Base-by-base conservation (phyloP, 2,329 filamentous ascomycete species). In the Seiridium unicorne region DNA sequence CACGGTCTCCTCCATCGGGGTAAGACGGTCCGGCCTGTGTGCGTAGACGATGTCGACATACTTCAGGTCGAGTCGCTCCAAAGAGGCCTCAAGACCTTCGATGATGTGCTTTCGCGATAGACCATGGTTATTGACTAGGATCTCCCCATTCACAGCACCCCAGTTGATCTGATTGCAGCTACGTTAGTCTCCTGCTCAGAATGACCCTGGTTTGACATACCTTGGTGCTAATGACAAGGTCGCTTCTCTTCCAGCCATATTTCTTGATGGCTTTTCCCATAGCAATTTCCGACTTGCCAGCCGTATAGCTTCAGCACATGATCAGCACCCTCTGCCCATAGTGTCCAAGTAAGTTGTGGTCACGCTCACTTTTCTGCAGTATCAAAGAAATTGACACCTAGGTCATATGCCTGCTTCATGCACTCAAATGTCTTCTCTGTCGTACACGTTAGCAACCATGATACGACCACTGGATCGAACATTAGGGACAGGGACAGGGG, bases 1-100 rank as follows among this genome's bases (percentile, higher is more conserved):
- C 44, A 91, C 87, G 2, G 83, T 86, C 76, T 91, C 88, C 72
- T 89, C 86, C 76, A 90, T 90, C 2, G 88, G 88, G 0, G 87
- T 90, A 51, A 84, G 77, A 7, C 85, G 81, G 70, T 91, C 89
- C 1, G 87, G 85, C 26, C 88, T 82, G 74, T 91, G 88, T 13
- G 88, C 87, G 68, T 88, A 89, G 65, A 91, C 80, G 48, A 90
- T 76, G 68, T 91, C 89, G 44, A 91, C 87, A 67, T 89, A 88
- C 46, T 82, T 77, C 51, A 87, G 77, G 34, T 77, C 75, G 18
- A 88, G 75, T 35, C 85, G 82, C 68, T 84, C 75, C 36, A 91
- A 78, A 7, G 83, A 84, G 36, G 78, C 78, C 56, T 85, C 79
- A 64, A 87, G 81, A 34, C 87, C 88, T 75, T 91, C 88, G 63